phyloP scores from a whole-genome alignment of 2,329 filamentous ascomycete species.

The Emergomyces pasteurianus region DNA sequence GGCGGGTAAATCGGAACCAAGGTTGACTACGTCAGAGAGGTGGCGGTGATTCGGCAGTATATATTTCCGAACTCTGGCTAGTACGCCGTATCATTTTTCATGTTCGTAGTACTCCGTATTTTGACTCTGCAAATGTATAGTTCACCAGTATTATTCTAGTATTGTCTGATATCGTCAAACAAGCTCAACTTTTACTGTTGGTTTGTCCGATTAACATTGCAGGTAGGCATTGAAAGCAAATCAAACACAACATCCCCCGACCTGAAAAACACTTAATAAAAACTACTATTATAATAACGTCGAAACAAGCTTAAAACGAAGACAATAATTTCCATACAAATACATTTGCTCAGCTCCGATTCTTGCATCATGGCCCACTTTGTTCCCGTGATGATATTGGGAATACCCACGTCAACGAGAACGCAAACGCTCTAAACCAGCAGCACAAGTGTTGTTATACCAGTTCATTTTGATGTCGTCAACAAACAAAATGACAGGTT shows the following conservation, averaged over 20 bases:
- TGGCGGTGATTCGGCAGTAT: background rate
- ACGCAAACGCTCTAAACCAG: conserved; percentile 21
- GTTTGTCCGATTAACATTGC: too few relatives aligned
- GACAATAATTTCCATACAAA: background rate
- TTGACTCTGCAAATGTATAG: background rate
- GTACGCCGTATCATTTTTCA: too few relatives aligned
- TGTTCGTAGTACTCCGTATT: too few relatives aligned
- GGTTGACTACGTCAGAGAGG: background rate
- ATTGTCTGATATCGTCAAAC: background rate
- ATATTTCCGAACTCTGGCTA: background rate
- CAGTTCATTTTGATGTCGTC: conserved; percentile 39
- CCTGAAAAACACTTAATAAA: background rate
- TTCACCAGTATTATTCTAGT: background rate
- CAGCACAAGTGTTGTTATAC: conserved; percentile 39
- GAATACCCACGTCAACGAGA: background rate
- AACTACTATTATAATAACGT: background rate
- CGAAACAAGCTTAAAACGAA: background rate
- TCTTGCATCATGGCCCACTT: background rate
- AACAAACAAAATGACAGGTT: conserved; percentile 34
- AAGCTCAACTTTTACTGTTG: background rate
- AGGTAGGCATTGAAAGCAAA: too few relatives aligned
- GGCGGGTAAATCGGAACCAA: background rate
- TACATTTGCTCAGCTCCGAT: background rate
- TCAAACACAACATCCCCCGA: too few relatives aligned
- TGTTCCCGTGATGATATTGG: background rate